Conservation (phyloP, 2,329 filamentous ascomycete genomes). For the Neofusicoccum laricinum region DNA sequence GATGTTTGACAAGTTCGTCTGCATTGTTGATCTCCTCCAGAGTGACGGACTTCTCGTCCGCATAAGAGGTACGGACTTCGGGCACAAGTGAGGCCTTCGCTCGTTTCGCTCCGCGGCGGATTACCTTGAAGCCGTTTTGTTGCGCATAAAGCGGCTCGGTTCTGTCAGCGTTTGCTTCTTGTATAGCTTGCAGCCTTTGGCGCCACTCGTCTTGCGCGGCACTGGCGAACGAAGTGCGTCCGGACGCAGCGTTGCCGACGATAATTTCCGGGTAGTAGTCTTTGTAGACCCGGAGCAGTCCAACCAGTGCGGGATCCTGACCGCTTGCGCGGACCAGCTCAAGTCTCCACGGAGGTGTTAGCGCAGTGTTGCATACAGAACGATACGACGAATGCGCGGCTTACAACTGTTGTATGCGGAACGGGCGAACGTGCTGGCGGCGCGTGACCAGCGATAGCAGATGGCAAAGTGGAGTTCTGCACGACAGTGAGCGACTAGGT, state of each 20-base stretch:
- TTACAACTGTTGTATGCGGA: conserved; percentile 71
- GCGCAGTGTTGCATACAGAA: not conserved
- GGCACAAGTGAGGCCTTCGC: conserved; percentile 56
- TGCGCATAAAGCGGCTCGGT: conserved; percentile 37
- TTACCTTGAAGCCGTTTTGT: conserved; percentile 62
- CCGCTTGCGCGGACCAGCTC: conserved; percentile 47
- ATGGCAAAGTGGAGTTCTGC: conserved; percentile 61
- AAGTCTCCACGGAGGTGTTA: conserved; percentile 32
- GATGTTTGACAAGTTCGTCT: conserved; percentile 64
- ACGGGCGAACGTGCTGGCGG: conserved; percentile 78
- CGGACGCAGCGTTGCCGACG: conserved; percentile 61
- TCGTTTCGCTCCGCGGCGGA: conserved; percentile 50
- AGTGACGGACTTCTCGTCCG: conserved; percentile 44
- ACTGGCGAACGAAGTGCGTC: conserved; percentile 36
- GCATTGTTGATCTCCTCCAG: conserved; percentile 77
- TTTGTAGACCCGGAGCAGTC: conserved; percentile 78
- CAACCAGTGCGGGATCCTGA: conserved; percentile 71
- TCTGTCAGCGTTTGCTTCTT: conserved; percentile 51
- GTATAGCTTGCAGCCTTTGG: conserved; percentile 64
- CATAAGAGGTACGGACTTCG: conserved; percentile 69
- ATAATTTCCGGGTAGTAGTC: conserved; percentile 91
- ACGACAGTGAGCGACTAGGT: conserved; percentile 25
- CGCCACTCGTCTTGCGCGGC: conserved; percentile 76
- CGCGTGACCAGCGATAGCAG: conserved; percentile 75
- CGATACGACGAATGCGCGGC: conserved; percentile 9